Evolutionary conservation across 345 rosid species (phyloP).

Genomic region (Rhizophora mangle): DNA sequence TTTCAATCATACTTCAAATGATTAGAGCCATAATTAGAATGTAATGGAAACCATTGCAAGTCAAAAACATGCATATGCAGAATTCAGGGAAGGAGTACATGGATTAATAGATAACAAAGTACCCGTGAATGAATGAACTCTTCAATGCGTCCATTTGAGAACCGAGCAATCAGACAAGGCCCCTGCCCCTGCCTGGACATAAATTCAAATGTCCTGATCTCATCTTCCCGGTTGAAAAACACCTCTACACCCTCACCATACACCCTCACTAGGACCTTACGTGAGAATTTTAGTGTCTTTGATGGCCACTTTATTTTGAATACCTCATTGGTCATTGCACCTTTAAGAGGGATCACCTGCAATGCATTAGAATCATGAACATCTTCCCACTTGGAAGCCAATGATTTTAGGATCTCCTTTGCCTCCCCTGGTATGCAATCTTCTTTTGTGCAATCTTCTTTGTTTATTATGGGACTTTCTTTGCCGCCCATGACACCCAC

Average conservation of each 20-base stretch:
- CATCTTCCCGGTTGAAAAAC: conserved; percentile 25
- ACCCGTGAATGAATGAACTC: conserved; percentile 37
- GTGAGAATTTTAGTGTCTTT: conserved; percentile 7
- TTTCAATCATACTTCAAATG: too few species aligned
- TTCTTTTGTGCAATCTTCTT: neutral
- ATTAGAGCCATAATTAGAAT: too few species aligned
- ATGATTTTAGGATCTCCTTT: conserved; percentile 26
- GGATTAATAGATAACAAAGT: neutral
- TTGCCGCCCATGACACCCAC: conserved; percentile 28
- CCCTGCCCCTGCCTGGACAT: conserved; percentile 37
- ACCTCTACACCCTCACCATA: conserved; percentile 34
- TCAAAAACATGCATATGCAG: neutral
- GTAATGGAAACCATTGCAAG: neutral
- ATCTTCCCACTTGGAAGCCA: conserved; percentile 33
- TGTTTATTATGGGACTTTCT: conserved; percentile 14
- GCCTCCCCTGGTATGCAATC: conserved; percentile 24
- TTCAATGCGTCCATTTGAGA: conserved; percentile 30
- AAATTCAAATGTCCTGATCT: conserved; percentile 31
- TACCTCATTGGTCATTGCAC: conserved; percentile 34
- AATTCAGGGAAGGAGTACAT: neutral
- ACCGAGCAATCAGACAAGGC: conserved; percentile 29
- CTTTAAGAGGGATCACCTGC: conserved; percentile 29
- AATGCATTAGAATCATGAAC: conserved; percentile 21
- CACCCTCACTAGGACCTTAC: conserved; percentile 28
- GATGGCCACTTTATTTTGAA: conserved; percentile 31